These are phyloP conservation scores for Phaeosphaeriaceae sp. DNA, from an alignment of 2,329 filamentous ascomycete genomes.

Conservation along the genomic window DNA sequence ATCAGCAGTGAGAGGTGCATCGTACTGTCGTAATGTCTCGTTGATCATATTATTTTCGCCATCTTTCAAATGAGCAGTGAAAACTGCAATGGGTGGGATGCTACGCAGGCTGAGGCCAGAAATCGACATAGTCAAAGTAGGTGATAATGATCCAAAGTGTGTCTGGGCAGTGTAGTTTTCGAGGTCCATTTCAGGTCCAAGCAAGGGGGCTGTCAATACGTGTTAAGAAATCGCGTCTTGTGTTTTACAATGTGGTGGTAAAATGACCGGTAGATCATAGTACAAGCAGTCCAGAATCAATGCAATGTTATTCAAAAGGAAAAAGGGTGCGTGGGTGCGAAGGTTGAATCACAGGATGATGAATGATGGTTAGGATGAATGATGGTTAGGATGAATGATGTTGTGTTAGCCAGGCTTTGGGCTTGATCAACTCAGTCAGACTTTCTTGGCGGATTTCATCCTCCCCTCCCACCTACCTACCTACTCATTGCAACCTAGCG, in stretches of 20 bases:
- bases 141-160: conserved; percentile 22
- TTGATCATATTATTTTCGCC: conserved; percentile 70
- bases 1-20: conserved; percentile 71
- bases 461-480: background rate
- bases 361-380: conserved; percentile 9
- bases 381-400: conserved; percentile 13
- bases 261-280: conserved; percentile 24
- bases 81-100: conserved; percentile 73
- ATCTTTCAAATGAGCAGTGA: conserved; percentile 71
- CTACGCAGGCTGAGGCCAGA: conserved; percentile 48
- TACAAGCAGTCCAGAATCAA: conserved; percentile 11
- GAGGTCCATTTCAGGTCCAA: conserved; percentile 27
- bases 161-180: conserved; percentile 29
- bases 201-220: conserved; percentile 37
- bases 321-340: background rate
- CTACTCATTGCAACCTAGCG: background rate
- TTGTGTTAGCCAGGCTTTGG: background rate
- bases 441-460: conserved; percentile 10
- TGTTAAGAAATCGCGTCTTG: conserved; percentile 30
- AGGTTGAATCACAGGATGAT: background rate
- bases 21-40: conserved; percentile 62
- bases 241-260: conserved; percentile 19
- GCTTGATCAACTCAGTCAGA: background rate
- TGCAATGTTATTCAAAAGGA: conserved; percentile 5
- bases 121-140: conserved; percentile 20